Percentiles rank a stretch among this genome's conserved stretches.
Conservation (phyloP, 352 stramenopile species). For the Phytophthora macrochlamydospora region DNA sequence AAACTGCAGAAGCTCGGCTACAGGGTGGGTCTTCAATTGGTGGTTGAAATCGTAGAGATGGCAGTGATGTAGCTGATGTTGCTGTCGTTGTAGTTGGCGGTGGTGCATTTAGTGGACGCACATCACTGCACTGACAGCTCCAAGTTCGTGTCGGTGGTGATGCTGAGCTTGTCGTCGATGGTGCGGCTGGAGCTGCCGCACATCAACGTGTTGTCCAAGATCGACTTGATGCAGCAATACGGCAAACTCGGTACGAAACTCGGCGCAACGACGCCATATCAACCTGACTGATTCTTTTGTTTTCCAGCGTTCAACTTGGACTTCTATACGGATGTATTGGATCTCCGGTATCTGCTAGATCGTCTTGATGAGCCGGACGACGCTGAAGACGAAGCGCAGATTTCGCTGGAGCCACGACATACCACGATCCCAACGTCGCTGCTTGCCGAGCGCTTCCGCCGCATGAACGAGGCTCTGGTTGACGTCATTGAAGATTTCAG, state of each 20-base stretch:
- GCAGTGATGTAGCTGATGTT: background rate
- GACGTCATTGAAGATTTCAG: constrained; percentile 90
- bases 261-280: background rate
- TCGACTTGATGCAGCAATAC: constrained; percentile 96
- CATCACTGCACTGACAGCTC: constrained; percentile 93
- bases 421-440: constrained; percentile 25
- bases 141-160: constrained; percentile 98
- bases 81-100: constrained; percentile 62
- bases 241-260: constrained; percentile 66
- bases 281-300: background rate
- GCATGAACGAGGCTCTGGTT: constrained; percentile 85
- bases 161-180: constrained; percentile 98
- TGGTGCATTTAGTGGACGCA: constrained; percentile 96
- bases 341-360: constrained; percentile 82
- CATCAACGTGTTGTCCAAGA: constrained; percentile 99
- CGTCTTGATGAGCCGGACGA: constrained; percentile 75
- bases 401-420: constrained; percentile 39
- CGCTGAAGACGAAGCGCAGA: constrained; percentile 46
- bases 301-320: constrained; percentile 82
- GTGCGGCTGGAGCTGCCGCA: constrained; percentile 97
- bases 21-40: constrained; percentile 50
- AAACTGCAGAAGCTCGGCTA: constrained; percentile 92
- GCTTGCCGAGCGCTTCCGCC: constrained; percentile 63
- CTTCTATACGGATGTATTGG: constrained; percentile 89
- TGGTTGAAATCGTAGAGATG: background rate